Percentiles rank a stretch among this genome's conserved stretches.
These are phyloP conservation scores for Phytophthora agathidicida DNA, from an alignment of 352 stramenopile species.

Conservation along the genomic window DNA sequence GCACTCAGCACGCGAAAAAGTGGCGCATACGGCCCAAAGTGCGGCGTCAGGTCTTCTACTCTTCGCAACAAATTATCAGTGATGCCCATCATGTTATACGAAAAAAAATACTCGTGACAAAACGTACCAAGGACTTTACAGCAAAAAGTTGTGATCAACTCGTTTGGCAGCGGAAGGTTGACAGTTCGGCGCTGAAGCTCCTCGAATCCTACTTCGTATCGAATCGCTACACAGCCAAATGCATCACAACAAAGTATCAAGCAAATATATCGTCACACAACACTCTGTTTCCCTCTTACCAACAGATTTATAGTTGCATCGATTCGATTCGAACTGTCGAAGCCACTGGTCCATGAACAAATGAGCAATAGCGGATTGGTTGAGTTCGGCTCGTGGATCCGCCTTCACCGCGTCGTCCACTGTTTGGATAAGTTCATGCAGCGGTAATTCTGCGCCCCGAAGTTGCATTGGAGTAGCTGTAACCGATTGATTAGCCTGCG, in stretches of 20 bases:
- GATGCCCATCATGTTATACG: neutral
- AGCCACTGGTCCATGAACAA: conserved; percentile 75
- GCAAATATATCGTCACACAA: too few relatives aligned
- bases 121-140: conserved; percentile 54
- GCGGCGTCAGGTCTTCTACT: conserved; percentile 57
- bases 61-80: conserved; percentile 9
- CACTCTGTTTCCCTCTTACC: conserved; percentile 34
- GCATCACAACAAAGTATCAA: neutral
- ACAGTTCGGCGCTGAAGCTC: conserved; percentile 64
- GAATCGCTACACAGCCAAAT: conserved; percentile 40
- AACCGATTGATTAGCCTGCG: conserved; percentile 13
- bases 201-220: conserved; percentile 68
- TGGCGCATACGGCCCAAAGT: conserved; percentile 60
- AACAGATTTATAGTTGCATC: conserved; percentile 66
- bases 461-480: neutral
- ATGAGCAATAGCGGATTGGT: conserved; percentile 54
- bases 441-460: conserved; percentile 25
- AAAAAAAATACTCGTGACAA: neutral
- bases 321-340: conserved; percentile 56
- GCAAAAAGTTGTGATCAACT: conserved; percentile 64
- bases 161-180: conserved; percentile 62
- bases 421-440: conserved; percentile 61
- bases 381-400: conserved; percentile 54
- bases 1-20: conserved; percentile 50
- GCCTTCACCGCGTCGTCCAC: conserved; percentile 61